Base-by-base conservation (phyloP, 1,284 basidiomycete genomes). In the Boletus subluridellus region DNA sequence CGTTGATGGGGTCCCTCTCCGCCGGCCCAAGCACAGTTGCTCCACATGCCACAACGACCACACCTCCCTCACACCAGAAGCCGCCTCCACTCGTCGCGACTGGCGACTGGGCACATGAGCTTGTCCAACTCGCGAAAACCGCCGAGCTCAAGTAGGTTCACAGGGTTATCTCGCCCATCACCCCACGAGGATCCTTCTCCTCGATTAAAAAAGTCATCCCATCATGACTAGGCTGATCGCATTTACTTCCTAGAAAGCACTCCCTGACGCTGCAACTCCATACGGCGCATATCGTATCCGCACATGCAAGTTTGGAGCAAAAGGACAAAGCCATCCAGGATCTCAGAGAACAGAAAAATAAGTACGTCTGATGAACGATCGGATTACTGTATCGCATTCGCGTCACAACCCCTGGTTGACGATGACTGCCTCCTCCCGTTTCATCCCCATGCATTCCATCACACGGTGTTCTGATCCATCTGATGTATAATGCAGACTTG, bases 221-320 rank as follows among this genome's bases (percentile, higher is more conserved):
- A 44, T 49, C 54, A 54, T 48, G 63, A 56, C 50, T 24, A 8
- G 55, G 58, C 61, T 66, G 56, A 64, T 60, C 46, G 54, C 32
- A 24, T 54, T 57, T 49, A 30, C 49, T 28, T 50, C 21, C 28
- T 57, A 92, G 89, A 74, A 91, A 90, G 74, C 90, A 92, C 71
- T 87, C 89, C 4, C 71, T 92, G 62, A 87, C 87, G 14, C 75
- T 92, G 45, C 90, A 92, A 69, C 75, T 92, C 28, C 90, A 92
- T 64, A 92, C 90, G 10, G 89, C 90, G n/a, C 89, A 92, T 67
- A 90, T 92, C 46, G 76, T 92, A 3, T 90, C 89, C 14, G 87
- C 89, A 8, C 89, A 92, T 68, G 83, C 87, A 4, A 81, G 84
- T 39, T 76, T 92, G 6, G 88, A 91, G 59, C 81, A 86, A 69